Evolutionary conservation across 2,329 filamentous ascomycete genomes (phyloP).

Genomic region (Aureobasidium zeae): DNA sequence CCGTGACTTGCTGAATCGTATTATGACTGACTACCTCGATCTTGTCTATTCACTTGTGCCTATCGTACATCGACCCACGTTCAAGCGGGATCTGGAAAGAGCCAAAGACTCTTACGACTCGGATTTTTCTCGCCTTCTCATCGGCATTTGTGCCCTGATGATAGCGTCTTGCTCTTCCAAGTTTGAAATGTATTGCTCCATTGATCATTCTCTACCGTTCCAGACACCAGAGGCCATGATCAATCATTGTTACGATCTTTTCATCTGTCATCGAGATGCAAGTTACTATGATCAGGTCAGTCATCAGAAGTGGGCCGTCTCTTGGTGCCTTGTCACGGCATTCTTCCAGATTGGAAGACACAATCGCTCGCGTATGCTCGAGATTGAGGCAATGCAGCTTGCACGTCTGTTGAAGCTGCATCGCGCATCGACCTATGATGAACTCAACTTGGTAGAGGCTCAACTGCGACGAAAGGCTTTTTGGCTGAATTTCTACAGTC

Average conservation of each 20-base stretch:
- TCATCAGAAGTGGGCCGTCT: slow-evolving; percentile 3
- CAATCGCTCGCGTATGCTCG: neutral
- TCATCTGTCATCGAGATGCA: neutral
- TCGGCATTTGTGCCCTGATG: slow-evolving; percentile 2
- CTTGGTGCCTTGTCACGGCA: neutral
- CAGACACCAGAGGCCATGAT: neutral
- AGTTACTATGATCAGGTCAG: slow-evolving; percentile 5
- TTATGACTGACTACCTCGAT: slow-evolving; percentile 2
- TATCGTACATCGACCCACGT: slow-evolving; percentile 2
- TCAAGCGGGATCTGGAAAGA: neutral
- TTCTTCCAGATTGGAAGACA: neutral
- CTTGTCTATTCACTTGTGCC: slow-evolving; percentile 1
- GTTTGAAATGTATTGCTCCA: neutral
- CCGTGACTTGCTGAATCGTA: neutral
- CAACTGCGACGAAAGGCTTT: slow-evolving; percentile 8
- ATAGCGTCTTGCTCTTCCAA: neutral
- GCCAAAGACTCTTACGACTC: neutral
- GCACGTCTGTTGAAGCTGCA: neutral
- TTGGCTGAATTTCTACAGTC: neutral
- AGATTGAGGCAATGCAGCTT: neutral
- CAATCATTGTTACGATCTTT: neutral
- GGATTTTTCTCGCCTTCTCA: neutral
- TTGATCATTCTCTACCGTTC: neutral
- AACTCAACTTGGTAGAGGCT: neutral
- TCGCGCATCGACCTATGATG: neutral